phyloP scores from a whole-genome alignment of 805 yeast genomes.

The Sporopachydermia quercuum region DNA sequence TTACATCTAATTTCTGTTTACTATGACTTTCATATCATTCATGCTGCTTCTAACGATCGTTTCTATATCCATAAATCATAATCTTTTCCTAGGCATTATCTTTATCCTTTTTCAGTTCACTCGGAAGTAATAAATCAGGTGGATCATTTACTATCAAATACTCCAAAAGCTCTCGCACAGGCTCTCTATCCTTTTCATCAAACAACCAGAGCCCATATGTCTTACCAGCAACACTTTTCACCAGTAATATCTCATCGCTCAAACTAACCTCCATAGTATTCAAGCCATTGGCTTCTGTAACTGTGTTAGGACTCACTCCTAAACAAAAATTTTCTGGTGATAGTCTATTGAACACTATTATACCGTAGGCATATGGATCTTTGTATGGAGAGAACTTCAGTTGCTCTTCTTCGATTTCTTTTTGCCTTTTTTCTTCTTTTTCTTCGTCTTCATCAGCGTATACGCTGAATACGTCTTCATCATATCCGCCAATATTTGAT shows the following conservation, averaged over 20 bases:
- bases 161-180: slow-evolving; percentile 7
- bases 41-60: no score
- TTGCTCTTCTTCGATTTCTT: not conserved
- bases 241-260: slow-evolving; percentile 21
- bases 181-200: slow-evolving; percentile 17
- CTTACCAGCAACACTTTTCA: slow-evolving; percentile 16
- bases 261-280: slow-evolving; percentile 15
- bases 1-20: no score
- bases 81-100: no score
- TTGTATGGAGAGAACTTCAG: not conserved
- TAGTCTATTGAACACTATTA: slow-evolving; percentile 21
- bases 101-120: no score
- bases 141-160: slow-evolving; percentile 11
- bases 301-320: slow-evolving; percentile 11
- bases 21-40: no score
- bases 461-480: slow-evolving; percentile 8
- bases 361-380: slow-evolving; percentile 19
- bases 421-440: not conserved
- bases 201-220: slow-evolving; percentile 25
- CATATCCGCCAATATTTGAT: slow-evolving; percentile 4
- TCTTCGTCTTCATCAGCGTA: not conserved
- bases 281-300: not conserved
- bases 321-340: slow-evolving; percentile 17
- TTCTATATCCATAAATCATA: no score
- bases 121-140: slow-evolving; percentile 6